Base-by-base conservation (phyloP, 176 grass and related monocot species). In the Poa pratensis region DNA sequence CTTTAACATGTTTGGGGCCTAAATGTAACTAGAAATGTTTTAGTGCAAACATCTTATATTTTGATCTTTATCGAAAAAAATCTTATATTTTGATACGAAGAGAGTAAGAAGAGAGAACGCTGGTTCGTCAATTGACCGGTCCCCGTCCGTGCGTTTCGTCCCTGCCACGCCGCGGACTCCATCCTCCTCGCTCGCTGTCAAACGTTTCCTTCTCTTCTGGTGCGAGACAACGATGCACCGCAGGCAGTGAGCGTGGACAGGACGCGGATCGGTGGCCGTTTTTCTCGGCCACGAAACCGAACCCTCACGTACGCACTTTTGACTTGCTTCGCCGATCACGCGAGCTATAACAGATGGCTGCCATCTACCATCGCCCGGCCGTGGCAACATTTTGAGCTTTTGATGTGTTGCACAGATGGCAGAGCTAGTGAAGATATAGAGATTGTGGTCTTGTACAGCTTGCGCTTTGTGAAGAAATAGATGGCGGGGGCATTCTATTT, bases 271-370 rank as follows among this genome's bases (percentile, higher is more conserved):
- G 28, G 30, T n/a, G 27, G 73, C 19, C 19, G 26, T 58, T 40
- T 24, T 81, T 14, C 49, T 54, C 20, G 16, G 48, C 80, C 80
- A 43, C 50, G 22, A 73, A 39, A 63, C 42, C 23, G 40, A 15
- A 19, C 13, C 66, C 66, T 79, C 66, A 64, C 45, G 68, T 19
- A 69, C 6, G 84, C 67, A 30, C 4, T 64, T 27, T 80, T 52
- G 67, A 86, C 67, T 61, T 20, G 65, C 40, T 80, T 67, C 17
- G 62, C 52, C 39, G 39, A 59, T 30, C 19, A 59, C 51, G 28
- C 27, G 13, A 68, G 62, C 6, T 9, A 37, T 9, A 37, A 68
- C 62, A 46, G 3, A 54, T 65, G 82, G 72, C 27, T 7, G 57
- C 61, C 14, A 26, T 30, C 61, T 16, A 32, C 5, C 26, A 2